Conservation (phyloP, 176 grass and related monocot genomes). For the Typha latifolia region DNA sequence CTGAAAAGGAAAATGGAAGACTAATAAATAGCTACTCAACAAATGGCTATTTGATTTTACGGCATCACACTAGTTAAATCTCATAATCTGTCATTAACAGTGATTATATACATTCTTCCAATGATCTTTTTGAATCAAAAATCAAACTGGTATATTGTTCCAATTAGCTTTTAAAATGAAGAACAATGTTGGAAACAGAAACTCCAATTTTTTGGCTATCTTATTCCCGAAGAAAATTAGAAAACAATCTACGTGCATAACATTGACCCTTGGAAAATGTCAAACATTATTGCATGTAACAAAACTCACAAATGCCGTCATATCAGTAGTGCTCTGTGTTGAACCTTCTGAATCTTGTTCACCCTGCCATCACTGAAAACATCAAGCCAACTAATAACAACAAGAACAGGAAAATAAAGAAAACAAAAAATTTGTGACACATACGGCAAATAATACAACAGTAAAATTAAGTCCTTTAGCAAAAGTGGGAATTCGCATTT, state of each 20-base stretch:
- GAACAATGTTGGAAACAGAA: not conserved
- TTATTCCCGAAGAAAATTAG: not conserved
- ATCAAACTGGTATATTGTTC: not conserved
- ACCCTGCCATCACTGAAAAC: slow-evolving; percentile 24
- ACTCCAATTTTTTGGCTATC: not conserved
- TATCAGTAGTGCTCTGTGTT: slow-evolving; percentile 56
- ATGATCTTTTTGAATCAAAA: not conserved
- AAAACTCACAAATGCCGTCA: slow-evolving; percentile 67
- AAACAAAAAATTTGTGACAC: not conserved
- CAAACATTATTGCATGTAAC: not conserved
- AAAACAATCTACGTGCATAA: no score
- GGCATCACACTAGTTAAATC: not conserved
- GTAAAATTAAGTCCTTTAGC: not conserved
- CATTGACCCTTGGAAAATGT: not conserved
- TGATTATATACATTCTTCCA: not conserved
- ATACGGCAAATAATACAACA: not conserved
- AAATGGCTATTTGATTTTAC: not conserved
- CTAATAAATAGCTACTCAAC: not conserved
- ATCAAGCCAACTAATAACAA: not conserved
- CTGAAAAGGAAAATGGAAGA: slow-evolving; percentile 29
- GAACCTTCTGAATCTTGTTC: slow-evolving; percentile 61
- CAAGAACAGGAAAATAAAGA: not conserved
- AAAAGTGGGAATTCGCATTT: no score
- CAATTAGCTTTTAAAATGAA: not conserved
- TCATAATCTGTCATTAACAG: not conserved